These are phyloP conservation scores for Oryza meridionalis DNA, from an alignment of 176 grass and related monocot genomes.

Conservation along the genomic window DNA sequence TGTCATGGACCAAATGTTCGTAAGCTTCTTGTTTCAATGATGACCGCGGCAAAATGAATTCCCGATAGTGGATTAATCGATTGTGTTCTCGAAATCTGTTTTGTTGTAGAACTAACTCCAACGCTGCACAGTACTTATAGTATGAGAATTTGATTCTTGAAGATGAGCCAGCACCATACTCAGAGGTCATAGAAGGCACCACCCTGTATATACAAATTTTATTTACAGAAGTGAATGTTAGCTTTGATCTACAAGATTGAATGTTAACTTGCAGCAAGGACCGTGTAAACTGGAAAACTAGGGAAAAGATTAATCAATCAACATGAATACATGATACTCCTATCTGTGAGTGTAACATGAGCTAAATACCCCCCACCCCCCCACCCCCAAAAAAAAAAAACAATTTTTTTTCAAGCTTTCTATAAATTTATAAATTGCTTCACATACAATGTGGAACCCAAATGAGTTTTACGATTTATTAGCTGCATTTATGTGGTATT, in stretches of 20 bases:
- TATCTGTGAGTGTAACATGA: background rate
- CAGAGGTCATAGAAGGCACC: background rate
- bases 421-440: too few species aligned
- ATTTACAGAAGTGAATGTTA: background rate
- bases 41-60: constrained; percentile 21
- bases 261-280: background rate
- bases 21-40: constrained; percentile 18
- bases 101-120: background rate
- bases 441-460: background rate
- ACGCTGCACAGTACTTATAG: constrained; percentile 3
- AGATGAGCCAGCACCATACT: background rate
- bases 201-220: constrained; percentile 12
- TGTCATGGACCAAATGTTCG: background rate
- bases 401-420: background rate
- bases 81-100: background rate
- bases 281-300: background rate
- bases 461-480: background rate
- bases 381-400: background rate
- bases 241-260: background rate
- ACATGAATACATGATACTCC: background rate
- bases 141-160: background rate
- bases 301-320: background rate
- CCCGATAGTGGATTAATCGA: background rate
- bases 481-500: background rate
- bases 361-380: background rate